Evolutionary conservation across 2,329 filamentous ascomycete species (phyloP).

Genomic region (Sporothrix inflata): DNA sequence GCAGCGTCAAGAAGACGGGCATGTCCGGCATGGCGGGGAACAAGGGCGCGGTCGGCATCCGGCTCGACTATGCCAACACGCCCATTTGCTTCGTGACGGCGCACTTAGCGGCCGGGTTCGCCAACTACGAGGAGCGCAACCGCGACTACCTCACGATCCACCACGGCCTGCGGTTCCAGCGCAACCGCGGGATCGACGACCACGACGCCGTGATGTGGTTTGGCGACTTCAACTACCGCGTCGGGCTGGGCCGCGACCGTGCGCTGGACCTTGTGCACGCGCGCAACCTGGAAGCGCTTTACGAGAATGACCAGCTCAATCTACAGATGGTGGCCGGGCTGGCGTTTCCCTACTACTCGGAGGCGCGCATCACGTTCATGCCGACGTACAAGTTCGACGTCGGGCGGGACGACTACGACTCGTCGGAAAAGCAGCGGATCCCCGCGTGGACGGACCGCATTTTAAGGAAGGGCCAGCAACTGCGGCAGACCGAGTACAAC

Average conservation of each 20-base stretch:
- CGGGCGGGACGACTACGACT: slow-evolving; percentile 86
- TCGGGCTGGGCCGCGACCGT: slow-evolving; percentile 78
- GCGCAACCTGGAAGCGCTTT: slow-evolving; percentile 74
- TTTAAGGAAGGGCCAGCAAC: slow-evolving; percentile 78
- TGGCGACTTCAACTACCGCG: slow-evolving; percentile 97
- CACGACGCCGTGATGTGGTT: slow-evolving; percentile 91
- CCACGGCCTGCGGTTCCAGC: slow-evolving; percentile 84
- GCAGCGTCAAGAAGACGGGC: slow-evolving; percentile 89
- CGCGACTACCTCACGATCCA: slow-evolving; percentile 89
- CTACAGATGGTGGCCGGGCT: slow-evolving; percentile 93
- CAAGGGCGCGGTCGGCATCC: slow-evolving; percentile 95
- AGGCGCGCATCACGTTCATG: slow-evolving; percentile 82
- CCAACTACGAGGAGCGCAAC: slow-evolving; percentile 96
- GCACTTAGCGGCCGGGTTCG: slow-evolving; percentile 92
- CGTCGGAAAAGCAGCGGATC: slow-evolving; percentile 92
- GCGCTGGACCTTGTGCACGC: slow-evolving; percentile 74
- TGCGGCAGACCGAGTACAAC: slow-evolving; percentile 82
- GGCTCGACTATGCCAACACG: slow-evolving; percentile 91
- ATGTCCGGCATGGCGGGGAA: slow-evolving; percentile 98
- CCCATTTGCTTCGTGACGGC: slow-evolving; percentile 95
- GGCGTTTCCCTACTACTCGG: slow-evolving; percentile 89
- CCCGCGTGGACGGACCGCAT: slow-evolving; percentile 98
- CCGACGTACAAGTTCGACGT: slow-evolving; percentile 97
- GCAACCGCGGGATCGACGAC: slow-evolving; percentile 87
- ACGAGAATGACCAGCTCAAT: slow-evolving; percentile 95